Evolutionary conservation across 768 basidiomycete species (phyloP).

Genomic region (Mycena maculata): DNA sequence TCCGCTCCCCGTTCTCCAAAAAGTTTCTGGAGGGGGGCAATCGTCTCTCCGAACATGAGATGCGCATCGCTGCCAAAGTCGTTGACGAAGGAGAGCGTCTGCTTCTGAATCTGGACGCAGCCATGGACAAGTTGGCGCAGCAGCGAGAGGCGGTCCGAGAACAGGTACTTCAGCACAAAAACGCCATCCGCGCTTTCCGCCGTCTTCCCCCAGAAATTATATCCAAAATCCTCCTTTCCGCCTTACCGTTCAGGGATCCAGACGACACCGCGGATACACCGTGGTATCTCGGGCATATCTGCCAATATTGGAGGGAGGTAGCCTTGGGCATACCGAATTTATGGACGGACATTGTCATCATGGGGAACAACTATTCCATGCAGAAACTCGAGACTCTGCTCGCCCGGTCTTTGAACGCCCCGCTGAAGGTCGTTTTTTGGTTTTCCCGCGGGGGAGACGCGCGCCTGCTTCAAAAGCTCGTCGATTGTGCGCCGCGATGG

Average conservation of each 20-base stretch:
- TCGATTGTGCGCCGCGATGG: conserved; percentile 7
- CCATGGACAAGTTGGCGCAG: neutral
- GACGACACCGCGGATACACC: conserved; percentile 12
- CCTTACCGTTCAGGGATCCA: neutral
- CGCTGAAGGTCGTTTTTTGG: conserved; percentile 13
- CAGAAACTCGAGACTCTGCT: conserved; percentile 14
- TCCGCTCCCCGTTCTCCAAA: conserved; percentile 7
- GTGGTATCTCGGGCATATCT: conserved; percentile 25
- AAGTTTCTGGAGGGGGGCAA: conserved; percentile 12
- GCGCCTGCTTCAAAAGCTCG: conserved; percentile 5
- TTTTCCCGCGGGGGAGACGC: neutral
- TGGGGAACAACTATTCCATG: neutral
- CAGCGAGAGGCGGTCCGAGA: neutral
- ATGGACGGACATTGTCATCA: conserved; percentile 18
- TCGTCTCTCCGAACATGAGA: conserved; percentile 13
- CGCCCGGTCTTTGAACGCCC: neutral
- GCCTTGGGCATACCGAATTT: neutral
- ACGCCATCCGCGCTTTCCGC: neutral
- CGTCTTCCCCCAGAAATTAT: conserved; percentile 21
- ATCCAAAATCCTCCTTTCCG: neutral
- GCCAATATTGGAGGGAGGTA: conserved; percentile 13
- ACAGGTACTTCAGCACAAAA: conserved; percentile 4
- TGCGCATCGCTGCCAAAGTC: neutral
- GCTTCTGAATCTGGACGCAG: neutral
- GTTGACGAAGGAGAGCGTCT: neutral